phyloP scores from a whole-genome alignment of 352 stramenopile genomes.

The Phytophthora constricta region DNA sequence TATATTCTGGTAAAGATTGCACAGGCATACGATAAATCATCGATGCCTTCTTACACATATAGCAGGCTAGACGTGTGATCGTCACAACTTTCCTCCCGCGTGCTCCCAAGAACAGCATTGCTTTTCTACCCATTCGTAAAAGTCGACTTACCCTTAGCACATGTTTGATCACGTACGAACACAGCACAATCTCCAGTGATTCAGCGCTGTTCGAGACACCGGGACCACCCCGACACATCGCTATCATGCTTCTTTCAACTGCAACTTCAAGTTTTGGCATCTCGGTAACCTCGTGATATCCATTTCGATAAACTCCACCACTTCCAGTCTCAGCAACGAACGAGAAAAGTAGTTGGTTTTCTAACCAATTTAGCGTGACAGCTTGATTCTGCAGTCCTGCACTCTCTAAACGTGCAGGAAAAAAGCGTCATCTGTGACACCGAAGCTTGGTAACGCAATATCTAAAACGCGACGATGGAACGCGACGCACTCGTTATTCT shows the following conservation, averaged over 20 bases:
- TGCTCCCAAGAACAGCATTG: slow-evolving; percentile 56
- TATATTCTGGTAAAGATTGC: not conserved
- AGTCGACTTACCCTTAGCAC: slow-evolving; percentile 60
- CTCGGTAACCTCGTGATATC: slow-evolving; percentile 67
- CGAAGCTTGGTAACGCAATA: slow-evolving; percentile 53
- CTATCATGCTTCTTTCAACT: slow-evolving; percentile 65
- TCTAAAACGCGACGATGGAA: slow-evolving; percentile 62
- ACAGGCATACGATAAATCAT: slow-evolving; percentile 36
- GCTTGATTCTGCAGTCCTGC: slow-evolving; percentile 22
- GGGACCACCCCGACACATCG: slow-evolving; percentile 47
- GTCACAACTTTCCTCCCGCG: slow-evolving; percentile 58
- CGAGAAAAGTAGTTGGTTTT: slow-evolving; percentile 57
- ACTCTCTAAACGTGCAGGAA: slow-evolving; percentile 24
- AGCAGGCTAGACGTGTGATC: slow-evolving; percentile 57
- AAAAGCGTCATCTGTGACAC: slow-evolving; percentile 50
- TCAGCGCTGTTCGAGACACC: slow-evolving; percentile 17
- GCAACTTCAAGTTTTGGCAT: slow-evolving; percentile 57
- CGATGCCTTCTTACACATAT: slow-evolving; percentile 53
- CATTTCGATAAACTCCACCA: slow-evolving; percentile 41
- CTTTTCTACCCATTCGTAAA: slow-evolving; percentile 39
- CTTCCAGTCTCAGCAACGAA: slow-evolving; percentile 61
- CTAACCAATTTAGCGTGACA: slow-evolving; percentile 45
- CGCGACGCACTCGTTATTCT: slow-evolving; percentile 31
- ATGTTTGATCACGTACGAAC: slow-evolving; percentile 61
- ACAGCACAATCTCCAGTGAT: slow-evolving; percentile 58